Conservation (phyloP, 768 basidiomycete genomes). For the Albatrellus ellisii region DNA sequence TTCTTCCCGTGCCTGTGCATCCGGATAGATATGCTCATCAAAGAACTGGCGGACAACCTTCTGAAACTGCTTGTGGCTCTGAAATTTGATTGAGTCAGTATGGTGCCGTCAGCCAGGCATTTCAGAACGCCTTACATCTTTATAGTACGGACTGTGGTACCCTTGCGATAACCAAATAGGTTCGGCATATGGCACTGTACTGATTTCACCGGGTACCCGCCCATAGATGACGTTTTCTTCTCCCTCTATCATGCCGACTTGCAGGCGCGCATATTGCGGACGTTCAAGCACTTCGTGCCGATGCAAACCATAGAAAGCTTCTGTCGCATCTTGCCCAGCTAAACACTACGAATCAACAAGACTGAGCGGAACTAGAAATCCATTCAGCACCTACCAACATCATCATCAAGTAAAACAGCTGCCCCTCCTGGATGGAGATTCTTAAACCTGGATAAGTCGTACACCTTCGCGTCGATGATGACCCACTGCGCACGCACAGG, state of each 20-base stretch:
- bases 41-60: constrained; percentile 48
- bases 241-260: constrained; percentile 61
- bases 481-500: constrained; percentile 43
- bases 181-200: constrained; percentile 78
- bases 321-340: constrained; percentile 83
- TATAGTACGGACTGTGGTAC: constrained; percentile 69
- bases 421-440: constrained; percentile 76
- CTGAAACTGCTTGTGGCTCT: constrained; percentile 56
- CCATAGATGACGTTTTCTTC: constrained; percentile 40
- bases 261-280: constrained; percentile 61
- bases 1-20: constrained; percentile 52
- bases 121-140: constrained; percentile 33
- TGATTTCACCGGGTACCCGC: constrained; percentile 42
- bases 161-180: constrained; percentile 68
- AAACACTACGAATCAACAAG: neutral
- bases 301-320: constrained; percentile 82
- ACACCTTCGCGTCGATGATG: constrained; percentile 74
- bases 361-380: neutral
- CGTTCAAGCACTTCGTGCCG: constrained; percentile 69
- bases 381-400: constrained; percentile 39
- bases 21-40: constrained; percentile 46
- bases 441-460: constrained; percentile 69
- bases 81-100: constrained; percentile 19
- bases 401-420: constrained; percentile 56
- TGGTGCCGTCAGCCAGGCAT: neutral